These are phyloP conservation scores for Talaromyces sp. DNA, from an alignment of 2,329 filamentous ascomycete species.

Conservation along the genomic window DNA sequence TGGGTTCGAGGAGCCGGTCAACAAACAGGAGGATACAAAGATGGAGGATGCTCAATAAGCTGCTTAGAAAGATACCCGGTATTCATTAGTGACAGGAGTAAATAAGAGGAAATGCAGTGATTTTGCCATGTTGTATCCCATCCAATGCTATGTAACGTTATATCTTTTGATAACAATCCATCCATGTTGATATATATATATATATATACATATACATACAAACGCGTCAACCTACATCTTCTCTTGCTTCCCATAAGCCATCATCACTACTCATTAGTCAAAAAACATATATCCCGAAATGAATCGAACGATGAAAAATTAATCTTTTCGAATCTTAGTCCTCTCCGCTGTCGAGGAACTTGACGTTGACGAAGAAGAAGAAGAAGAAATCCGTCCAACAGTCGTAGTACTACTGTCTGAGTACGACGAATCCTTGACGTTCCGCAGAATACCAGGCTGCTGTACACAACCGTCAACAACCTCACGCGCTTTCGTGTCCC, in stretches of 20 bases:
- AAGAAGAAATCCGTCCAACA: slow-evolving; percentile 6
- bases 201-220: neutral
- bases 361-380: slow-evolving; percentile 6
- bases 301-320: neutral
- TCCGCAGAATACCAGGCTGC: neutral
- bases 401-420: slow-evolving; percentile 8
- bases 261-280: neutral
- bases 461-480: slow-evolving; percentile 31
- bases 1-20: slow-evolving; percentile 29
- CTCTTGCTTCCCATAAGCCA: neutral
- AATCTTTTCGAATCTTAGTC: slow-evolving; percentile 3
- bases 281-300: neutral
- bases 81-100: neutral
- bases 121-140: neutral
- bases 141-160: neutral
- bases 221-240: too few relatives aligned
- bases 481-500: slow-evolving; percentile 73
- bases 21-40: slow-evolving; percentile 20
- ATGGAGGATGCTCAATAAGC: slow-evolving; percentile 22
- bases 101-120: neutral
- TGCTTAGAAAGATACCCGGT: neutral
- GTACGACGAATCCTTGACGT: slow-evolving; percentile 24
- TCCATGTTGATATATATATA: neutral
- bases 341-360: slow-evolving; percentile 3
- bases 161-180: neutral